Percentiles rank a stretch among this genome's conserved stretches.
Evolutionary conservation across 331 rosid species (phyloP).

Genomic region (Stylosanthes scabra): DNA sequence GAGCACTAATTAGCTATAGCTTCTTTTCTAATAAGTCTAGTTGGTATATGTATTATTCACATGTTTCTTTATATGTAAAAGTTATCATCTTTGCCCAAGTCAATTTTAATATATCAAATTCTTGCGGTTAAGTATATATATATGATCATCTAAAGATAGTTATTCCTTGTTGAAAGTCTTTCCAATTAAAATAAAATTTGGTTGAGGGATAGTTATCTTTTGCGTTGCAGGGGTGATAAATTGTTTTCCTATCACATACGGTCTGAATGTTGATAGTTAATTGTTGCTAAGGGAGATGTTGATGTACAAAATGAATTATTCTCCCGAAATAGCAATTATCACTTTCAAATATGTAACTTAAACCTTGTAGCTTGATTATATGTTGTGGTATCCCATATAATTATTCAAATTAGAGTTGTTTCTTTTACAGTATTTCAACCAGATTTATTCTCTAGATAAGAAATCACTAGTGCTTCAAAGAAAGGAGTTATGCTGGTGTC

Average conservation of each 20-base stretch:
- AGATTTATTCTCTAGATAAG: conserved; percentile 20
- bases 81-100: neutral
- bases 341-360: conserved; percentile 26
- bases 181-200: too few relatives aligned
- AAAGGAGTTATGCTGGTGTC: neutral
- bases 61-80: neutral
- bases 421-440: neutral
- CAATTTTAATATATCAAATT: neutral
- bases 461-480: too few relatives aligned
- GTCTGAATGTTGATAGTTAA: conserved; percentile 16
- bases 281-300: neutral
- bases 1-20: too few relatives aligned
- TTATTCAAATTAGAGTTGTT: neutral
- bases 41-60: conserved; percentile 7
- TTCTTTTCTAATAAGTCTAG: conserved; percentile 3
- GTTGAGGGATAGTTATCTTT: conserved; percentile 27
- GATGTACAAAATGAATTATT: conserved; percentile 25
- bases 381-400: conserved; percentile 2
- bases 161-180: conserved; percentile 14
- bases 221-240: conserved; percentile 14
- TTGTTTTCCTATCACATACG: neutral
- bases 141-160: conserved; percentile 4
- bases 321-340: neutral
- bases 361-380: conserved; percentile 16
- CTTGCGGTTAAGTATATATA: too few relatives aligned